These are phyloP conservation scores for Fusarium falciforme DNA, from an alignment of 2,329 filamentous ascomycete species.

Conservation along the genomic window DNA sequence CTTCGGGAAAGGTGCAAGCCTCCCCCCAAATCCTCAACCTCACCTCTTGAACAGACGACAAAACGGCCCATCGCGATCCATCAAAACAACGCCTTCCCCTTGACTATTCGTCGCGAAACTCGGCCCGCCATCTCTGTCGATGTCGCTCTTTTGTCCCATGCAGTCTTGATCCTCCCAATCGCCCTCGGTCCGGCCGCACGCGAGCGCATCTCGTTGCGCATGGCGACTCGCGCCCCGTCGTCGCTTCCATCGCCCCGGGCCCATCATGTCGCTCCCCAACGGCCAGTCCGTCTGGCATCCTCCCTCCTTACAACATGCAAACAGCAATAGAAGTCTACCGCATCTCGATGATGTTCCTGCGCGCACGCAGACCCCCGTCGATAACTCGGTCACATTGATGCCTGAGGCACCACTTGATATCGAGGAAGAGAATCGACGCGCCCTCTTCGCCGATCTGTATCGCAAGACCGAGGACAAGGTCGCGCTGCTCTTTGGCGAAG, in stretches of 20 bases:
- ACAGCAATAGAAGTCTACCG: conserved; percentile 63
- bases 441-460: conserved; percentile 82
- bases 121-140: conserved; percentile 62
- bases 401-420: conserved; percentile 71
- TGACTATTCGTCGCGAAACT: conserved; percentile 54
- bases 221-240: conserved; percentile 64
- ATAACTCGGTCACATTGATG: conserved; percentile 63
- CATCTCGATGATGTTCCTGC: conserved; percentile 70
- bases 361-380: conserved; percentile 63
- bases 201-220: conserved; percentile 65
- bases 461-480: conserved; percentile 82
- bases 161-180: conserved; percentile 59
- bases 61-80: conserved; percentile 63
- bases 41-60: conserved; percentile 65
- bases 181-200: conserved; percentile 61
- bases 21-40: conserved; percentile 64
- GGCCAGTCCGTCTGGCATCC: conserved; percentile 74
- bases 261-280: conserved; percentile 75
- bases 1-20: conserved; percentile 54
- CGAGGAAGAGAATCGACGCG: conserved; percentile 77
- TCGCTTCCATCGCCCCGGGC: conserved; percentile 62
- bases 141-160: conserved; percentile 62
- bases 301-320: conserved; percentile 62
- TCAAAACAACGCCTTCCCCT: conserved; percentile 61
- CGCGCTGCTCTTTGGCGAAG: conserved; percentile 75